A percentile compares a stretch with the other conserved stretches of the same genome.
These are phyloP conservation scores for Kregervanrija fluxuum DNA, from an alignment of 805 yeast species.

Conservation along the genomic window DNA sequence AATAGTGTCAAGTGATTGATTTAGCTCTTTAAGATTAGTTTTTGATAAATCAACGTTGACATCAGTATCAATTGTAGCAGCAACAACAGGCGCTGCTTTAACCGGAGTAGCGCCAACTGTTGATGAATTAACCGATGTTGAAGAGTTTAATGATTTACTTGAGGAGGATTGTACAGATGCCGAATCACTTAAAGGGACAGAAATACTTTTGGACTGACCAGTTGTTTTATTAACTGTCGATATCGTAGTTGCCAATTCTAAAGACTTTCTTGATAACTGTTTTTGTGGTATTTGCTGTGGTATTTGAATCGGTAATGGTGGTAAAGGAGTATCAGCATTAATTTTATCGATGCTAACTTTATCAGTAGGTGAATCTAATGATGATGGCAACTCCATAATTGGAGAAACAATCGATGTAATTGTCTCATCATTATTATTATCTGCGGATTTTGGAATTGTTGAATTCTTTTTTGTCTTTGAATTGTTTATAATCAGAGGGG, in stretches of 20 bases:
- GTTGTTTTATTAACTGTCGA: neutral
- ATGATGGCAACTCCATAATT: conserved; percentile 1
- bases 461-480: neutral
- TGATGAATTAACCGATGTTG: conserved; percentile 10
- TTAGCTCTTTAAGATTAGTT: conserved; percentile 6
- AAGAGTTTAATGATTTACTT: conserved; percentile 6
- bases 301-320: conserved; percentile 7
- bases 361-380: neutral
- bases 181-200: neutral
- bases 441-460: conserved; percentile 19
- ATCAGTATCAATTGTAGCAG: conserved; percentile 44
- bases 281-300: neutral
- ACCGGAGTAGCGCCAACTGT: conserved; percentile 16
- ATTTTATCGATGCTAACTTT: neutral
- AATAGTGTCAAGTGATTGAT: conserved; percentile 8
- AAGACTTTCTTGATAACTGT: neutral
- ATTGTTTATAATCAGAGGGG: neutral
- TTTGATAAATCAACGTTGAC: conserved; percentile 28
- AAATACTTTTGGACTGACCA: neutral
- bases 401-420: conserved; percentile 16
- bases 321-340: conserved; percentile 3
- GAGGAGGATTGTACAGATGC: conserved; percentile 1
- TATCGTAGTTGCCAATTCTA: neutral
- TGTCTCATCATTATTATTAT: conserved; percentile 17
- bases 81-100: conserved; percentile 42